Percentiles rank a stretch among this genome's conserved stretches.
Evolutionary conservation across 345 rosid genomes (phyloP).

Genomic region (Acer negundo): DNA sequence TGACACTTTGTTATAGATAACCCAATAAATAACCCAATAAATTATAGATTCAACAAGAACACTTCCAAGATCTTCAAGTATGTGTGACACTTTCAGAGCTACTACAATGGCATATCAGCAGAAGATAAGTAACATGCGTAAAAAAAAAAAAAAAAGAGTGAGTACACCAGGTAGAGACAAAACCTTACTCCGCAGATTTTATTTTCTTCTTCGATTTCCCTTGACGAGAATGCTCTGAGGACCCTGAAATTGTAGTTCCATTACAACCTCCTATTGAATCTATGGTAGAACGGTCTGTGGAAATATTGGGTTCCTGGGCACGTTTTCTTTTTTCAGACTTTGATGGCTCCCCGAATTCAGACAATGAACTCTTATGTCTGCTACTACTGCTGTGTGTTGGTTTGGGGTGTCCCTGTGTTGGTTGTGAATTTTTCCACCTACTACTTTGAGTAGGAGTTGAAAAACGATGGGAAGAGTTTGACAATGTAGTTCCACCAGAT

Average conservation of each 20-base stretch:
- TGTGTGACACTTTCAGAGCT: neutral
- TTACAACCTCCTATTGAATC: slow-evolving; percentile 26
- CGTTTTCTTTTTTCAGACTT: slow-evolving; percentile 35
- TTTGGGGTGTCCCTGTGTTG: slow-evolving; percentile 30
- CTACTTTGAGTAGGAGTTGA: slow-evolving; percentile 36
- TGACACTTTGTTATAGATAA: too few species aligned
- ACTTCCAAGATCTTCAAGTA: neutral
- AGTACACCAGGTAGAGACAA: neutral
- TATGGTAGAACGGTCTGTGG: slow-evolving; percentile 29
- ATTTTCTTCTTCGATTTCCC: slow-evolving; percentile 37
- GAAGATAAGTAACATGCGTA: neutral
- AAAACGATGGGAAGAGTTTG: slow-evolving; percentile 36
- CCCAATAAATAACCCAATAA: neutral
- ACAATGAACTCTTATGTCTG: slow-evolving; percentile 37
- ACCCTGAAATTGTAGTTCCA: slow-evolving; percentile 31
- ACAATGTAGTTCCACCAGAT: slow-evolving; percentile 37
- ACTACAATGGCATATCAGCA: neutral
- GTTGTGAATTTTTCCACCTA: slow-evolving; percentile 29
- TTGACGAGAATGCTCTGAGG: slow-evolving; percentile 30
- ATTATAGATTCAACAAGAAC: neutral
- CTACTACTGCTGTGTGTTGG: slow-evolving; percentile 49
- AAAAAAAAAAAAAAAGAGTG: too few species aligned
- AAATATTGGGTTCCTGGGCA: slow-evolving; percentile 14
- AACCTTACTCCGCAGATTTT: slow-evolving; percentile 31
- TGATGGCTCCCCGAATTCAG: slow-evolving; percentile 38